phyloP scores from a whole-genome alignment of 176 grass and related monocot species.

The Phragmites australis region DNA sequence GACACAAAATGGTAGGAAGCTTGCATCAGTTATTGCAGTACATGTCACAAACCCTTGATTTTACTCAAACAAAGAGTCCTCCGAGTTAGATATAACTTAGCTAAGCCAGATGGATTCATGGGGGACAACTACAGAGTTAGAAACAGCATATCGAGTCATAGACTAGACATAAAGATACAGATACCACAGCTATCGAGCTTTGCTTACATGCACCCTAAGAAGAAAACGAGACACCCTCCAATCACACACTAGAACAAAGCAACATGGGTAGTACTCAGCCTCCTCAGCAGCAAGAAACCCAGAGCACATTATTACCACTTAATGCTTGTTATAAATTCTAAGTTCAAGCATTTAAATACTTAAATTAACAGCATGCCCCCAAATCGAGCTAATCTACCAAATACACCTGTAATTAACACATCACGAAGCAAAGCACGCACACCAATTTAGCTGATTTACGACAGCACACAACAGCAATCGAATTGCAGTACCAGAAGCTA shows the following conservation, averaged over 20 bases:
- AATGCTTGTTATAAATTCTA: conserved; percentile 41
- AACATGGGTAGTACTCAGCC: conserved; percentile 16
- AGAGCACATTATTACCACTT: conserved; percentile 32
- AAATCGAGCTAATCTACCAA: conserved; percentile 34
- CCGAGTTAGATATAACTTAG: not conserved
- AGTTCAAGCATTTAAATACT: not conserved
- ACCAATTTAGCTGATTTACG: conserved; percentile 8
- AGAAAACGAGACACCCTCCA: not conserved
- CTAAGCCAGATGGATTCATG: not conserved
- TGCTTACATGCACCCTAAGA: conserved; percentile 32
- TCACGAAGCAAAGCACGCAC: not conserved
- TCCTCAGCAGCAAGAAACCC: conserved; percentile 10
- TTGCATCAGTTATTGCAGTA: not conserved
- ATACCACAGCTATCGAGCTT: not conserved
- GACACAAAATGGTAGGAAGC: not conserved
- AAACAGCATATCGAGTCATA: not conserved
- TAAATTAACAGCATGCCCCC: conserved; percentile 32
- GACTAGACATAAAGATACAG: not conserved
- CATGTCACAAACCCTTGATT: conserved; percentile 7
- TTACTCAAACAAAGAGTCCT: not conserved
- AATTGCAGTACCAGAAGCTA: conserved; percentile 2
- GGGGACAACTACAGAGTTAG: not conserved
- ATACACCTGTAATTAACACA: conserved; percentile 15
- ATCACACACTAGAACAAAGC: not conserved
- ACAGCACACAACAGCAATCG: not conserved